Conservation (phyloP, 2,329 filamentous ascomycete species). For the Domatiomyces globalis region DNA sequence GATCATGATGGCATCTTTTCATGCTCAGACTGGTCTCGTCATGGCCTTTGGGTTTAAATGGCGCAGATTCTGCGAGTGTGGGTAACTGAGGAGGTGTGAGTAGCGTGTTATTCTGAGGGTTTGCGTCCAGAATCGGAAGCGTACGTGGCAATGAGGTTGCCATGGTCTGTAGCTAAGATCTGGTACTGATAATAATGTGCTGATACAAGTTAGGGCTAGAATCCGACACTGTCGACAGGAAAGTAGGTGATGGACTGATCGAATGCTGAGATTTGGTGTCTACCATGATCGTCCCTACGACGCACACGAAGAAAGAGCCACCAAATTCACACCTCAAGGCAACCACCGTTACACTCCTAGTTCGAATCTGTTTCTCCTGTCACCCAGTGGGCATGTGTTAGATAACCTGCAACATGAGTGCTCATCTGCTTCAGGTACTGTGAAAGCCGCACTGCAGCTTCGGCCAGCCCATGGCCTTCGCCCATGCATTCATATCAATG, state of each 20-base stretch:
- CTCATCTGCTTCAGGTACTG: background rate
- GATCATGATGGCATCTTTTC: constrained; percentile 7
- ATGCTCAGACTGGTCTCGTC: constrained; percentile 14
- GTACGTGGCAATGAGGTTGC: background rate
- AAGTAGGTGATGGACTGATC: background rate
- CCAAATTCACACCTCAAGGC: background rate
- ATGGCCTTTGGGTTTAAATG: constrained; percentile 9
- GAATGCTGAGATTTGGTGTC: background rate
- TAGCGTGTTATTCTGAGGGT: constrained; percentile 3
- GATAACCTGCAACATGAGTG: background rate
- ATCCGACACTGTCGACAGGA: background rate
- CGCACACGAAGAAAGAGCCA: background rate
- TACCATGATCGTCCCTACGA: too few relatives aligned
- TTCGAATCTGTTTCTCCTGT: too few relatives aligned
- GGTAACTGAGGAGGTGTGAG: constrained; percentile 12
- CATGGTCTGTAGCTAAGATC: background rate
- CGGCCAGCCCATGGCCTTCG: constrained; percentile 12
- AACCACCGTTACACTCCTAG: background rate
- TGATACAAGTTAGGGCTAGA: background rate
- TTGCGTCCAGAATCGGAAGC: background rate
- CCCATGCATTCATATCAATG: constrained; percentile 12
- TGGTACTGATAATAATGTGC: background rate
- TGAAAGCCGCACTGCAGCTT: background rate
- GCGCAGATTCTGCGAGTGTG: constrained; percentile 7
- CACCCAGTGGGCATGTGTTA: background rate